Conservation (phyloP, 2,329 filamentous ascomycete species). For the Parascedosporium putredinis region DNA sequence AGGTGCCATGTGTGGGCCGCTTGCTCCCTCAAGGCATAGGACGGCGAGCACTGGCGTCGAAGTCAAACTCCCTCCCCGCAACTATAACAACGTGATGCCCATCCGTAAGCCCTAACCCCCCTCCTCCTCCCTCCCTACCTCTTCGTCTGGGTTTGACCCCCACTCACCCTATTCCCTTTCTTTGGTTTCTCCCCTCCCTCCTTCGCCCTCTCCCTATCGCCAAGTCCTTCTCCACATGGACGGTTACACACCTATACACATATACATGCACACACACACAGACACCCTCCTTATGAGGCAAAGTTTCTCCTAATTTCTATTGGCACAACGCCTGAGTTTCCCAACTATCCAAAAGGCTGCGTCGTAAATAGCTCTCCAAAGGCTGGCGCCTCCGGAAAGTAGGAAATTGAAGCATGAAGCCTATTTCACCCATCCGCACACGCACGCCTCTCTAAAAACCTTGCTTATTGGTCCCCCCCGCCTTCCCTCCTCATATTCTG, state of each 20-base stretch:
- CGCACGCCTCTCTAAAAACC: too few species aligned
- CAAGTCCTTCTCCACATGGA: neutral
- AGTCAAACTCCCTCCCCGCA: slow-evolving; percentile 1
- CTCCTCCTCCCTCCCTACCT: slow-evolving; percentile 6
- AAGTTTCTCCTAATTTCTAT: too few species aligned
- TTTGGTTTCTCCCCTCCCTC: neutral
- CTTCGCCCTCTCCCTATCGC: neutral
- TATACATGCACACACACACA: too few species aligned
- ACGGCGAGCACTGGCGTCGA: neutral
- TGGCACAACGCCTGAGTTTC: too few species aligned
- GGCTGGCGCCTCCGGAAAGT: too few species aligned
- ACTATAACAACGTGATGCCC: slow-evolving; percentile 25
- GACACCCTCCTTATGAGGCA: too few species aligned
- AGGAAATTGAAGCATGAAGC: neutral
- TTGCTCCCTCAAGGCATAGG: slow-evolving; percentile 2
- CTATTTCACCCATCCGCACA: too few species aligned
- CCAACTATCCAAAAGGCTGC: too few species aligned
- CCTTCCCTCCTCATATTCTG: neutral
- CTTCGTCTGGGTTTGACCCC: slow-evolving; percentile 7
- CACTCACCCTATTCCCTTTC: neutral
- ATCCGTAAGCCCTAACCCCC: slow-evolving; percentile 31
- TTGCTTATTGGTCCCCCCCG: too few species aligned
- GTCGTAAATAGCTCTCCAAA: too few species aligned
- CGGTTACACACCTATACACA: too few species aligned
- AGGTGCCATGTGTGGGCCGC: slow-evolving; percentile 14